Evolutionary conservation across 108 stramenopile genomes (phyloP), one percentile per base, ranked within the genome.

Genomic region (Cyclotella baltica): DNA sequence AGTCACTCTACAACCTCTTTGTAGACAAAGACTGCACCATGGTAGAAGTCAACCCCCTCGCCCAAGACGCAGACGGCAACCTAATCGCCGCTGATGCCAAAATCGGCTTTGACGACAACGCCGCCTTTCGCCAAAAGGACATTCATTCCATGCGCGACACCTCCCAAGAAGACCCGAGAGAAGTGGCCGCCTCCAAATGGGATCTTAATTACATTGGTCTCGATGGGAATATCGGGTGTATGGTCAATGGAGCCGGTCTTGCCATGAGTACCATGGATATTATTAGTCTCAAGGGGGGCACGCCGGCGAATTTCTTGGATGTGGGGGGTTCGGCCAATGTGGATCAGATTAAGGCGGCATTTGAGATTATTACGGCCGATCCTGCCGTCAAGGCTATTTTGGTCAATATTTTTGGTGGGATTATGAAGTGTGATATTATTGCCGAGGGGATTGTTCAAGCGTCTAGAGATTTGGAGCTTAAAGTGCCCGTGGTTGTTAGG

Each of bases 241-340:
- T 96, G 92, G 93, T 93, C 50, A 96, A 96, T 70, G 95, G 95
- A 25, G 93, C 95, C 5, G 95, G 95, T 22, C 83, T 96, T 23
- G 91, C 95, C 68, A 96, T 96, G 95, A 61, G 88, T 31, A 96
- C 95, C 50, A 93, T 94, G 92, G 93, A 96, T 64, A 92, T 96
- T 66, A 89, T 96, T 64, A 76, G 80, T 70, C 85, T 91, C 63
- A 80, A 91, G 67, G 95, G 92, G 0, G 92, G 92, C 10, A 61
- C 80, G 23, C 90, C 95, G 1, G 95, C 92, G 25, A 92, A 92
- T 87, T 92, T 96, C 69, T 63, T 96, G 30, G 92, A 93, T 74
- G 95, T 96, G 15, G 92, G 89, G 2, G 87, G 89, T 5, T 74
- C 78, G 1, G 87, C 86, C 30, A 79, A 75, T 31, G 80, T 73